Evolutionary conservation across 768 basidiomycete species (phyloP), one percentile per base, ranked within the genome.

Genomic region (Cantharellus anzutake): DNA sequence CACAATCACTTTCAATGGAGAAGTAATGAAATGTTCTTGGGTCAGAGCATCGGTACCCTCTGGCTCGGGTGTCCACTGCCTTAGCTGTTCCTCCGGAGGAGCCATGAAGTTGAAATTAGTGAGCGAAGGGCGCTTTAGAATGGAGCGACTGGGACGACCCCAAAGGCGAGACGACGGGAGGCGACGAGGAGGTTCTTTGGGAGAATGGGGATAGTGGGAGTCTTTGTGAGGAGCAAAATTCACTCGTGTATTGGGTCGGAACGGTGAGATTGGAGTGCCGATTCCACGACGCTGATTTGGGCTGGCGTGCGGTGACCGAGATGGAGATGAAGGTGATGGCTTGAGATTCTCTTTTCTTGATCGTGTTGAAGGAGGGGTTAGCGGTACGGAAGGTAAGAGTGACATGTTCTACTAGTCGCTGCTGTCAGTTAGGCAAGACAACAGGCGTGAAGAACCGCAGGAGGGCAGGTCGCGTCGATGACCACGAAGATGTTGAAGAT

Each of bases 1-100:
- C 35, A 84, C 69, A 58, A 90, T 81, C 56, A 73, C 76, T 2
- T 75, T 68, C 2, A 90, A 76, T 2, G 86, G 81, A 37, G 75
- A 72, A n/a, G 75, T 74, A 39, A 90, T 77, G 67, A 86, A 90
- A 20, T 70, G 68, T 7, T 80, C 70, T 65, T 86, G 74, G 4
- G 73, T 73, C 16, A 86, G 74, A 55, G 52, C 11, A 37, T 55
- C 52, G 5, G 85, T 83, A 65, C 81, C 79, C 2, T 71, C 70
- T 2, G 88, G 87, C 65, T 86, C 86, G n/a, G 87, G 88, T 0
- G 87, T 89, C 11, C 74, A 69, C 60, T 86, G 80, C 60, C 86
- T 78, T 57, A 71, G 68, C 35, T 69, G 70, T n/a, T 67, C 69
- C 56, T 75, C 72, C n/a, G 78, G 73, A 2, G 74, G 2, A 11